phyloP scores from a whole-genome alignment of 106 monocot genomes.

The Platanthera guangdongensis region DNA sequence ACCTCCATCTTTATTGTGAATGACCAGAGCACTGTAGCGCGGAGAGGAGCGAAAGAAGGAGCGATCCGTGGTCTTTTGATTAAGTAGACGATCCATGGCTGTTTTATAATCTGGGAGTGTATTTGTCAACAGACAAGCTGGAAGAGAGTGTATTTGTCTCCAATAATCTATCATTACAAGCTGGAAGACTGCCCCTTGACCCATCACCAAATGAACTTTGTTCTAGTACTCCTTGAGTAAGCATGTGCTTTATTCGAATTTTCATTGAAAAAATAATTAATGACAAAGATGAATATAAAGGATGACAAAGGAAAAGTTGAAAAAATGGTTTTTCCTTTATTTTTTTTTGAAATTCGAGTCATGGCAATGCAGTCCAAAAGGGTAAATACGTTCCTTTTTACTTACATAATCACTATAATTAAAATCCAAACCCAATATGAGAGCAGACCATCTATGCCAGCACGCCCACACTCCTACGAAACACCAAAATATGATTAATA shows the following conservation, averaged over 20 bases:
- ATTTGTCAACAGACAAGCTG: too few species aligned
- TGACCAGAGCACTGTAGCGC: too few species aligned
- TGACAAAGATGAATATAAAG: slow-evolving; percentile 4
- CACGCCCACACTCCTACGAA: slow-evolving; percentile 94
- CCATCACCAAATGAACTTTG: slow-evolving; percentile 41
- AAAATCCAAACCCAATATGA: slow-evolving; percentile 84
- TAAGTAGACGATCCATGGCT: too few species aligned
- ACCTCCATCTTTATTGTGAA: too few species aligned
- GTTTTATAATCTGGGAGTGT: too few species aligned
- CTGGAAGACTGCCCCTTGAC: slow-evolving; percentile 26
- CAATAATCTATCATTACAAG: slow-evolving; percentile 37
- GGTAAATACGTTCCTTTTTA: slow-evolving; percentile 2
- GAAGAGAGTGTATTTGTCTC: slow-evolving; percentile 92
- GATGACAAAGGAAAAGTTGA: neutral
- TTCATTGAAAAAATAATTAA: slow-evolving; percentile 27
- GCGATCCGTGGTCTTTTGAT: too few species aligned
- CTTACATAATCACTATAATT: slow-evolving; percentile 94
- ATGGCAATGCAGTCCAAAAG: neutral
- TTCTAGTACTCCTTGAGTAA: slow-evolving; percentile 77
- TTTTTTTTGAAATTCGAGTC: neutral
- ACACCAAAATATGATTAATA: neutral
- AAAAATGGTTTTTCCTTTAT: too few species aligned
- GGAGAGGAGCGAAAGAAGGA: too few species aligned
- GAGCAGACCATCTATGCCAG: slow-evolving; percentile 86
- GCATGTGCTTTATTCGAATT: slow-evolving; percentile 96